Base-by-base conservation (phyloP, 495 filamentous ascomycete genomes). In the Neurospora cerealis region DNA sequence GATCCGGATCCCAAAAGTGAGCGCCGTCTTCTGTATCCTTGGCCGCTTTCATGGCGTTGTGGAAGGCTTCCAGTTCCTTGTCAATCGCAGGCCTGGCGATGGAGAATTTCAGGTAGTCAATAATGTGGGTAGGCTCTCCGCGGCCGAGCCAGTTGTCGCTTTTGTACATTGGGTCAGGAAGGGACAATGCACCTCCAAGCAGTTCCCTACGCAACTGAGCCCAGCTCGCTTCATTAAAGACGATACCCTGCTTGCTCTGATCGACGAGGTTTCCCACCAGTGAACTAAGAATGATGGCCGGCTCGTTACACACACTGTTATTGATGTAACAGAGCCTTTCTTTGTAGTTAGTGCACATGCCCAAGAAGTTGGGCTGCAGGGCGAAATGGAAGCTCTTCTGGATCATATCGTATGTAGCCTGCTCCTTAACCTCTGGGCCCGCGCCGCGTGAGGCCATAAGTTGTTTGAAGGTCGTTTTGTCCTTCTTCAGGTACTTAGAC, bases 201-300 rank as follows among this genome's bases (percentile, higher is more conserved):
- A 83, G 78, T 6, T 79, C 83, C 73, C 84, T 83, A 19, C 84
- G 84, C 40, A 90, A 85, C 36, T 76, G 60, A 4, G 83, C 73
- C 88, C 88, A 93, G 36, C 87, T 85, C 0, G 84, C 78, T 13
- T 88, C 83, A 24, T 83, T 86, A 40, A 96, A 91, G n/a, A 83
- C 82, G 70, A 90, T 87, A 11, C 95, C 94, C 44, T 92, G 89
- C 77, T 98, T 98, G 17, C 88, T 86, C 17, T 90, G 88, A 77
- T 98, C 95, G 6, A 97, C 93, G 5, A 98, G 82, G 42, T 91
- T 84, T 62, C 93, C 92, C 10, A 97, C 88, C 0, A 98, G 85
- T 34, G 86, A 87, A 62, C 90, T 90, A 4, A 97, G 79, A 19
- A 87, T 81, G 24, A 90, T 85, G 1, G 92, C 89, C 2, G 78